Evolutionary conservation across 192 early-diverging fungal species (phyloP).

Genomic region (Coemansia sp.): DNA sequence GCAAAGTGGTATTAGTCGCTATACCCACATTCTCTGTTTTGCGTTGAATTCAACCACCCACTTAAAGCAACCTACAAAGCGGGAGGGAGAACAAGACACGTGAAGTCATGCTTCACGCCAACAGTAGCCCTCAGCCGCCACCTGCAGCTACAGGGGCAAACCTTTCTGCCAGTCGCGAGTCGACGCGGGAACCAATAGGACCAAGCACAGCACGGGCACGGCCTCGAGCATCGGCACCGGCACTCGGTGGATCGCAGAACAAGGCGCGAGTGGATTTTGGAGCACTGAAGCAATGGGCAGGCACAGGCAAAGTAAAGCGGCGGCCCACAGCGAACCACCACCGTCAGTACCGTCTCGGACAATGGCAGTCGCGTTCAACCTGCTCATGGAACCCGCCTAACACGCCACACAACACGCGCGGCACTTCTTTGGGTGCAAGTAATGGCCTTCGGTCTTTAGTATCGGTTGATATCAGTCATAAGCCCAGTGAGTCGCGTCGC

Average conservation of each 20-base stretch:
- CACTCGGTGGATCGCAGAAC: not conserved
- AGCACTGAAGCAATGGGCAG: slow-evolving; percentile 51
- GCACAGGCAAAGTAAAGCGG: slow-evolving; percentile 31
- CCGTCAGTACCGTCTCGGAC: slow-evolving; percentile 48
- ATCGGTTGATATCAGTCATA: slow-evolving; percentile 48
- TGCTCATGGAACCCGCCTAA: slow-evolving; percentile 56
- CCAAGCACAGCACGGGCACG: not conserved
- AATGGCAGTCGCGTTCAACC: slow-evolving; percentile 48
- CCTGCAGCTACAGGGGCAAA: not conserved
- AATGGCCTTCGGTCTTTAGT: slow-evolving; percentile 19
- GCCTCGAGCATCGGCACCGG: not conserved
- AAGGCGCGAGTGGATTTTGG: slow-evolving; percentile 27
- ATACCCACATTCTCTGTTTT: not conserved
- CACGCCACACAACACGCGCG: slow-evolving; percentile 1
- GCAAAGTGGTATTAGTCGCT: not conserved
- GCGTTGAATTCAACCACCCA: not conserved
- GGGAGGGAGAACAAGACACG: not conserved
- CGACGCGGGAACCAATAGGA: not conserved
- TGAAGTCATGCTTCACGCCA: not conserved
- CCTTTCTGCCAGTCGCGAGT: not conserved
- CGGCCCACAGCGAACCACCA: slow-evolving; percentile 12
- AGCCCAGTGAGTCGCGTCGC: slow-evolving; percentile 52
- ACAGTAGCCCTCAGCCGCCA: not conserved
- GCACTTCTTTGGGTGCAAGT: not conserved
- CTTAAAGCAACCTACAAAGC: not conserved